Evolutionary conservation across 352 stramenopile species (phyloP).

Genomic region (Phytophthora parvispora): DNA sequence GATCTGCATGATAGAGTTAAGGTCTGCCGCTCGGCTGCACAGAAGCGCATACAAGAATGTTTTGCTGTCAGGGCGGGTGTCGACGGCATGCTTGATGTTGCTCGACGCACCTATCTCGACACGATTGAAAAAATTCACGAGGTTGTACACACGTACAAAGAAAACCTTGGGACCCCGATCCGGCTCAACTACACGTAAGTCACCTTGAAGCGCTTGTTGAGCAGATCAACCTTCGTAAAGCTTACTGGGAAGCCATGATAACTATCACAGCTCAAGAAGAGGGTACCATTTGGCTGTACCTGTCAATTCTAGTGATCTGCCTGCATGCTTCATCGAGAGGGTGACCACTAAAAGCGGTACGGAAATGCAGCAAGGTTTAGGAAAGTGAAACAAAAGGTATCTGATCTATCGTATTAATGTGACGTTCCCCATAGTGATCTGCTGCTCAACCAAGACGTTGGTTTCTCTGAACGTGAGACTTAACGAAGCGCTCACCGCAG

Average conservation of each 20-base stretch:
- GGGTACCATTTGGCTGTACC: conserved; percentile 83
- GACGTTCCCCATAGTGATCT: conserved; percentile 57
- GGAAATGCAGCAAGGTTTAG: not conserved
- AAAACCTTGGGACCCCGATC: conserved; percentile 68
- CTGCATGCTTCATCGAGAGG: conserved; percentile 71
- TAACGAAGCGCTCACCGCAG: conserved; percentile 82
- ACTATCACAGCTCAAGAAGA: conserved; percentile 46
- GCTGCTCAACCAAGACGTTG: conserved; percentile 91
- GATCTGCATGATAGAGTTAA: conserved; percentile 55
- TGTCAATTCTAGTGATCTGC: conserved; percentile 63
- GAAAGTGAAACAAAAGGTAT: not conserved
- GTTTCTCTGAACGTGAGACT: conserved; percentile 88
- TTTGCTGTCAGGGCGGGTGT: conserved; percentile 86
- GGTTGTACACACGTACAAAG: conserved; percentile 79
- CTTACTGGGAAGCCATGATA: not conserved
- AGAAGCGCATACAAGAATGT: conserved; percentile 90
- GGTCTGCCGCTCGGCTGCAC: conserved; percentile 67
- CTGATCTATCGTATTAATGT: conserved; percentile 17
- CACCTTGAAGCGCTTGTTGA: not conserved
- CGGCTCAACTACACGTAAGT: conserved; percentile 86
- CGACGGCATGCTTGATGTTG: conserved; percentile 89
- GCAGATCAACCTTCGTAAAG: not conserved
- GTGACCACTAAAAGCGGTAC: conserved; percentile 73
- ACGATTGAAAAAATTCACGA: conserved; percentile 89
- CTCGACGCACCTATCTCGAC: conserved; percentile 81